These are phyloP conservation scores for Whalleya microplaca DNA, from an alignment of 2,329 filamentous ascomycete species.

Conservation along the genomic window DNA sequence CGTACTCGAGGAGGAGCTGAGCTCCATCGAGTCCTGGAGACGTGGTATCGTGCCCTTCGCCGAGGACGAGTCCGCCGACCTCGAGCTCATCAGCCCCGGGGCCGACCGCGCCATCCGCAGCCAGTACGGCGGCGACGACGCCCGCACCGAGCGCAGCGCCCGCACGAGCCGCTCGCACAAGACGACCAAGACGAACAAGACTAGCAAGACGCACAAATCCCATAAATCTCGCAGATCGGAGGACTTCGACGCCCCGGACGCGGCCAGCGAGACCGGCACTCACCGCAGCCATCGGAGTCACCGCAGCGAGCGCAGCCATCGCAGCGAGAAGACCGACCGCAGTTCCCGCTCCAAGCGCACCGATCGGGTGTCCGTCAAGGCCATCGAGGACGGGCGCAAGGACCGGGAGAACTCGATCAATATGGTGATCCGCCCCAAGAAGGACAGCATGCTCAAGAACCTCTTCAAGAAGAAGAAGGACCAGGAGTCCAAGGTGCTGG, in stretches of 20 bases:
- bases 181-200: conserved; percentile 34
- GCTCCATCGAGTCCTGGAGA: conserved; percentile 62
- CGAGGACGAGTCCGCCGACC: conserved; percentile 52
- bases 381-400: conserved; percentile 41
- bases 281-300: conserved; percentile 36
- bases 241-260: conserved; percentile 25
- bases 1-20: conserved; percentile 61
- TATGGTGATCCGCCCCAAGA: conserved; percentile 48
- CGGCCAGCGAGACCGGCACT: conserved; percentile 43
- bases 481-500: conserved; percentile 19
- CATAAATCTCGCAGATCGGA: conserved; percentile 30
- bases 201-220: conserved; percentile 35
- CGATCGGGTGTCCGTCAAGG: conserved; percentile 32
- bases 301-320: conserved; percentile 38
- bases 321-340: conserved; percentile 41
- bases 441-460: conserved; percentile 61
- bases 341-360: conserved; percentile 36
- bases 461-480: conserved; percentile 61
- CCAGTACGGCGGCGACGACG: conserved; percentile 47
- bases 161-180: conserved; percentile 36
- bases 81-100: conserved; percentile 61
- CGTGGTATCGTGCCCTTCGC: conserved; percentile 56
- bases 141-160: conserved; percentile 33
- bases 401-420: conserved; percentile 42
- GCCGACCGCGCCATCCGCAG: conserved; percentile 51